Conservation (phyloP, 176 grass and related monocot genomes). For the Avena eriantha region DNA sequence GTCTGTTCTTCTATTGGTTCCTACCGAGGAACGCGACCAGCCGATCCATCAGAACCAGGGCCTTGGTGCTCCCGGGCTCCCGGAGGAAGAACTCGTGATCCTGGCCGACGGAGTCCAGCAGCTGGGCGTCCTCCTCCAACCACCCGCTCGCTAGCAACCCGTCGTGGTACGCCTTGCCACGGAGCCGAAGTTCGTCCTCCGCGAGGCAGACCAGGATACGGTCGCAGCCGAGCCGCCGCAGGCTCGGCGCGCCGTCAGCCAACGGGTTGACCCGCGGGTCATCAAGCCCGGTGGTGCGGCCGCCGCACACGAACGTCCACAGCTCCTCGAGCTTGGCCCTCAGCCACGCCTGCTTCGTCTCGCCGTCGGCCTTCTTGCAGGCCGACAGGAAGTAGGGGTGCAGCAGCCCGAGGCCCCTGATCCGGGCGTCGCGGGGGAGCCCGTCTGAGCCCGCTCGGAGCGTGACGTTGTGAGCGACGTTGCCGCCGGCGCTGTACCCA, state of each 20-base stretch:
- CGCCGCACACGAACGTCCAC: conserved; percentile 42
- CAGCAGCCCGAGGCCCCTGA: conserved; percentile 50
- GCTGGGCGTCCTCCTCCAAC: conserved; percentile 1
- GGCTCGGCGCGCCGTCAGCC: conserved; percentile 44
- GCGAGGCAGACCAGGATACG: conserved; percentile 31
- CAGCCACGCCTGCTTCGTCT: conserved; percentile 26
- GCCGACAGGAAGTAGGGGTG: conserved; percentile 44
- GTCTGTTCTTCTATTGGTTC: not conserved
- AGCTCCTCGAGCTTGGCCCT: conserved; percentile 44
- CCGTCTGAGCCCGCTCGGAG: conserved; percentile 30
- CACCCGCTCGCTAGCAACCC: conserved; percentile 37
- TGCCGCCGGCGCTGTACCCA: conserved; percentile 58
- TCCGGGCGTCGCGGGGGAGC: not conserved
- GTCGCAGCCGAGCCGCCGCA: conserved; percentile 37
- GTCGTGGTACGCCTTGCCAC: conserved; percentile 31
- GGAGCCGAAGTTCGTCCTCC: conserved; percentile 30
- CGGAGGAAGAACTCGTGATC: conserved; percentile 49
- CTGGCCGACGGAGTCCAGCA: conserved; percentile 32
- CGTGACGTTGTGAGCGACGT: conserved; percentile 59
- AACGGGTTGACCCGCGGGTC: conserved; percentile 54
- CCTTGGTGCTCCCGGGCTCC: conserved; percentile 25
- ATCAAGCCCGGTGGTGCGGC: not conserved
- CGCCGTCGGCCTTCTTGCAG: not conserved
- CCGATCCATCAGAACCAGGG: conserved; percentile 35
- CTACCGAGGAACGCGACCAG: conserved; percentile 13